A percentile compares a stretch with the other conserved stretches of the same genome.
These are phyloP conservation scores for Meyerozyma sp. DNA, from an alignment of 1,139 yeast species.

Conservation along the genomic window DNA sequence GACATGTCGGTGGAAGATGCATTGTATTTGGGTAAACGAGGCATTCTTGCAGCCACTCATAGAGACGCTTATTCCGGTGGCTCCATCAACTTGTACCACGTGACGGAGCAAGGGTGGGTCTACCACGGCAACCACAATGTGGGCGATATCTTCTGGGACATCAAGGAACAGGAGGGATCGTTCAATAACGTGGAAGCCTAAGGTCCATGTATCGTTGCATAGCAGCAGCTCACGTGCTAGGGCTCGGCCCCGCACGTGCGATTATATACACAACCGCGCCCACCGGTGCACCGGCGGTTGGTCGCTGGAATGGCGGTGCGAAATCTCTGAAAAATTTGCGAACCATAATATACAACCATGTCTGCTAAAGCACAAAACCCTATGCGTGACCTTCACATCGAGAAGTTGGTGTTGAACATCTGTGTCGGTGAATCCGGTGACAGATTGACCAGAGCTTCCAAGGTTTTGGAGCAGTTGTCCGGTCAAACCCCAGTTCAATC, in stretches of 20 bases:
- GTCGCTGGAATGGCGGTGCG: not conserved
- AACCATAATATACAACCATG: slow-evolving; percentile 9
- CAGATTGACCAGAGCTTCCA: slow-evolving; percentile 99
- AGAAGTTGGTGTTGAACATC: slow-evolving; percentile 98
- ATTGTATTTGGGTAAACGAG: slow-evolving; percentile 86
- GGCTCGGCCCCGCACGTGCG: not conserved
- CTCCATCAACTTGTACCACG: slow-evolving; percentile 86
- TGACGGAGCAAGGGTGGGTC: slow-evolving; percentile 90
- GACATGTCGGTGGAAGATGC: slow-evolving; percentile 91
- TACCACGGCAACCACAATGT: slow-evolving; percentile 95
- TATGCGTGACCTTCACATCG: slow-evolving; percentile 99
- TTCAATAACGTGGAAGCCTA: slow-evolving; percentile 81
- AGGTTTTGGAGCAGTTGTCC: slow-evolving; percentile 98
- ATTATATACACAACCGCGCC: not conserved
- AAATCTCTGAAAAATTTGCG: not conserved
- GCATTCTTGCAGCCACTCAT: slow-evolving; percentile 95
- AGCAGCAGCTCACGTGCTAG: not conserved
- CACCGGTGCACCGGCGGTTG: not conserved
- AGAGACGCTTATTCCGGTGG: slow-evolving; percentile 99
- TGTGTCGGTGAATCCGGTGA: slow-evolving; percentile 99
- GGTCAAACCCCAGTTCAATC: slow-evolving; percentile 99
- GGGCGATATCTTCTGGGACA: slow-evolving; percentile 88
- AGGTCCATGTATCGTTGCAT: not conserved
- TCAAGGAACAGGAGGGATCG: slow-evolving; percentile 81
- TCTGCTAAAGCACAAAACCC: slow-evolving; percentile 45